Base-by-base conservation (phyloP, 164 flowering plant genomes). In the Tetracentron sinense region DNA sequence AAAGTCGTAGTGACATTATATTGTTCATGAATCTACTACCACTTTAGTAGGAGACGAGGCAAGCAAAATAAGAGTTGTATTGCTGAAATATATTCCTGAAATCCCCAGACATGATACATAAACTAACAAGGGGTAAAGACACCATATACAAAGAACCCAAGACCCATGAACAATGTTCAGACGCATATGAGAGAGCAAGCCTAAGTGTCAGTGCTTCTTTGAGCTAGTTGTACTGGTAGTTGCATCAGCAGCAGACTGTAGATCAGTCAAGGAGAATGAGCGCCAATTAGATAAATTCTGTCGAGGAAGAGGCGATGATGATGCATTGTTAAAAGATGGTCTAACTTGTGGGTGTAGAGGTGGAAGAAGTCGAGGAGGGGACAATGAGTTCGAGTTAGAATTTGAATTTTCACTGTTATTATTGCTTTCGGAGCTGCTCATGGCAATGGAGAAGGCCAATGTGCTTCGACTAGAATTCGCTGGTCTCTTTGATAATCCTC, bases 401-500 rank as follows among this genome's bases (percentile, higher is more conserved):
- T 54, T 54, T 4, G 79, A 67, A 10, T 63, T 69, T 1, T 44
- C 72, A 50, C 78, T 69, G 22, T 31, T 68, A 48, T 42, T 66
- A 44, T 48, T 65, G 29, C 76, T 64, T 6, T 66, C 74, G 10
- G 80, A 71, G 62, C 69, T 66, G 74, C 69, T 75, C 82, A 79
- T 74, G 8, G 84, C 74, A 20, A 78, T 77, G 0, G 81, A 87
- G 6, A 84, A 49, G 16, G 89, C 84, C 70, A 84, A 67, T 0
- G 80, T 68, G 69, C 81, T 82, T 25, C 73, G 64, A 67, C 82
- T 74, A 0, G 76, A 49, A 54, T 38, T 61, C 29, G 72, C 49
- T 0, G 74, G 76, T 44, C 73, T 77, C 70, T 86, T 86, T 27
- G 77, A 65, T 6, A 83, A 75, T 3, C 86, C 88, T 8, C 79